phyloP scores from a whole-genome alignment of 768 basidiomycete species.

The Filobasidium floriforme region DNA sequence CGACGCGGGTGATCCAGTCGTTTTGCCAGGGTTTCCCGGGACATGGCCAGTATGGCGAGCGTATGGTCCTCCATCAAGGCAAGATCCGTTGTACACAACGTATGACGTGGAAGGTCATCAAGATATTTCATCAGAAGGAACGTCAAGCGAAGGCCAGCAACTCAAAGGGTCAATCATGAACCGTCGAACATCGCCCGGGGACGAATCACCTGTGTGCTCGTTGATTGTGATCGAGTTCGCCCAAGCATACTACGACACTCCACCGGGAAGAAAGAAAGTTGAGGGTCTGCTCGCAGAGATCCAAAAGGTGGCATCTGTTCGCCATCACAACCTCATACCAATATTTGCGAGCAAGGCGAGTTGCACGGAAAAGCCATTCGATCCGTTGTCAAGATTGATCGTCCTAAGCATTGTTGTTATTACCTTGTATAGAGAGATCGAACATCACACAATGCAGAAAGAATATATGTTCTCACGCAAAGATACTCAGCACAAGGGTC shows the following conservation, averaged over 20 bases:
- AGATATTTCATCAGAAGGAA: conserved; percentile 4
- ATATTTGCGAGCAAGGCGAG: conserved; percentile 32
- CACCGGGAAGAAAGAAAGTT: conserved; percentile 34
- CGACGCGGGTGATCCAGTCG: background rate
- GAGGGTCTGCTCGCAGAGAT: conserved; percentile 33
- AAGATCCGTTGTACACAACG: conserved; percentile 33
- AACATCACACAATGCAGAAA: background rate
- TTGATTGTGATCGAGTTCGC: conserved; percentile 40
- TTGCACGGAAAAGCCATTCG: background rate
- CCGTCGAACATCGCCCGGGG: background rate
- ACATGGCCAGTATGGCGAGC: conserved; percentile 18
- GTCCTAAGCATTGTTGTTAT: background rate
- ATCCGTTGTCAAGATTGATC: background rate
- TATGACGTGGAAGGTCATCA: conserved; percentile 34
- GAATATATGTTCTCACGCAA: conserved; percentile 36
- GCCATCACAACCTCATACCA: conserved; percentile 28
- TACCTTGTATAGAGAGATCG: background rate
- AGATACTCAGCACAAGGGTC: conserved; percentile 26
- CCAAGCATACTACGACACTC: conserved; percentile 30
- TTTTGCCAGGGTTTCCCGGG: conserved; percentile 10
- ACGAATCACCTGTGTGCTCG: conserved; percentile 7
- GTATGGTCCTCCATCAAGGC: conserved; percentile 29
- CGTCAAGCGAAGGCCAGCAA: conserved; percentile 8
- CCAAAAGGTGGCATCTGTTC: conserved; percentile 27
- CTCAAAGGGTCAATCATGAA: background rate